These are phyloP conservation scores for Xylaria sp. DNA, from an alignment of 2,329 filamentous ascomycete species.

Conservation along the genomic window DNA sequence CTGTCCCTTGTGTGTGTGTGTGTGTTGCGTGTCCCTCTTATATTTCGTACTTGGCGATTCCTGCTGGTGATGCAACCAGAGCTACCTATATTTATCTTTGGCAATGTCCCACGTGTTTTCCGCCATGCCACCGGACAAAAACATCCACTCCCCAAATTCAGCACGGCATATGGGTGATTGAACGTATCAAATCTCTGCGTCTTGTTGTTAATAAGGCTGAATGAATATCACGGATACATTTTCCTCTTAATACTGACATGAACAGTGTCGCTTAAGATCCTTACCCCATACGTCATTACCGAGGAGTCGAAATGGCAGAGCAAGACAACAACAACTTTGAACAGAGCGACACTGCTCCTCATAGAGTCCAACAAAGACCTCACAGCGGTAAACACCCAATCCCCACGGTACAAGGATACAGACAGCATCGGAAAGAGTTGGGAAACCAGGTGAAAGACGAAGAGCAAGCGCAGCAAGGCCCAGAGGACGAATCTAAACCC, in stretches of 20 bases:
- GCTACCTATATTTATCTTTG: conserved; percentile 9
- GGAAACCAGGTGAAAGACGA: conserved; percentile 53
- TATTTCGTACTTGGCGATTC: conserved; percentile 7
- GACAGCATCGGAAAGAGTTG: conserved; percentile 59
- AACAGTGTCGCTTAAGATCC: not conserved
- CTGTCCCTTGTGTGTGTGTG: not conserved
- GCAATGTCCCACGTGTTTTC: conserved; percentile 6
- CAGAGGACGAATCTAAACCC: conserved; percentile 51
- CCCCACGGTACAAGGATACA: conserved; percentile 62
- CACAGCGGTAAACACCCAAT: conserved; percentile 47
- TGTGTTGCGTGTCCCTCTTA: conserved; percentile 7
- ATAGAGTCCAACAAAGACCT: conserved; percentile 40
- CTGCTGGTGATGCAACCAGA: conserved; percentile 10
- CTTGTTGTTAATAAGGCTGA: not conserved
- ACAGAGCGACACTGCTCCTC: conserved; percentile 27
- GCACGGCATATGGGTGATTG: not conserved
- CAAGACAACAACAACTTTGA: conserved; percentile 38
- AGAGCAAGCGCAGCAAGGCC: conserved; percentile 49
- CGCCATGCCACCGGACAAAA: conserved; percentile 15
- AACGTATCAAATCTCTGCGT: not conserved
- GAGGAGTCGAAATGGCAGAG: conserved; percentile 35
- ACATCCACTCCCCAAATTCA: conserved; percentile 4
- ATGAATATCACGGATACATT: too few relatives aligned
- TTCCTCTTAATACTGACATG: not conserved
- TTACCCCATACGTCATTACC: not conserved